These are phyloP conservation scores for Globisporangium acanthophoron DNA, from an alignment of 352 stramenopile genomes.

Conservation along the genomic window DNA sequence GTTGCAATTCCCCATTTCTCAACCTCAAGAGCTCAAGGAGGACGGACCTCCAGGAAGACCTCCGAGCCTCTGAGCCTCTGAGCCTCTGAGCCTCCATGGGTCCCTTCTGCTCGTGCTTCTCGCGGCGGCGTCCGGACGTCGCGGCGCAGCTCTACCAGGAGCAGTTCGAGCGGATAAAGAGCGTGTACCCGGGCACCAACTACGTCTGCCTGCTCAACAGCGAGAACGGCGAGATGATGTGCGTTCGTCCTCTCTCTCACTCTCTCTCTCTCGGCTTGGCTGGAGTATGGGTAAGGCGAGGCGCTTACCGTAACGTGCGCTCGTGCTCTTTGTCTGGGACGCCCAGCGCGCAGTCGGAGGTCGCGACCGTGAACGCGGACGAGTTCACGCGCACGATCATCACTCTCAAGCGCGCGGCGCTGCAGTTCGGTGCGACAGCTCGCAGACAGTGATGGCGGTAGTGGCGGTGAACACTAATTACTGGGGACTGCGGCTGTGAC, in stretches of 20 bases:
- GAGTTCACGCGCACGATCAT: slow-evolving; percentile 76
- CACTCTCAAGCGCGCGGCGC: slow-evolving; percentile 67
- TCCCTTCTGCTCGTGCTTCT: slow-evolving; percentile 68
- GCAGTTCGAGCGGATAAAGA: slow-evolving; percentile 72
- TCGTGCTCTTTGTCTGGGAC: background rate
- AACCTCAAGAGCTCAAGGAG: background rate
- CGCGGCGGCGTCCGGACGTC: slow-evolving; percentile 51
- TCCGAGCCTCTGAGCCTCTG: too few species aligned
- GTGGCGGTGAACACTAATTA: too few species aligned
- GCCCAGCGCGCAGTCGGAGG: slow-evolving; percentile 62
- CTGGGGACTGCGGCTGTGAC: background rate
- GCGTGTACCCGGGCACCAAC: slow-evolving; percentile 68
- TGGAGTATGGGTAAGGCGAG: too few species aligned
- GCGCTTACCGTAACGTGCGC: background rate
- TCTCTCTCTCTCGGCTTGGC: too few species aligned
- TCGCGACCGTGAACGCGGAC: slow-evolving; percentile 57
- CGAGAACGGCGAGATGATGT: slow-evolving; percentile 79
- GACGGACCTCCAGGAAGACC: too few species aligned
- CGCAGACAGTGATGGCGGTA: too few species aligned
- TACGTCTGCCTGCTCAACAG: slow-evolving; percentile 80
- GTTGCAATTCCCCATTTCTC: slow-evolving; percentile 2
- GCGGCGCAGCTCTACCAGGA: slow-evolving; percentile 54
- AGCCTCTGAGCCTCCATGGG: slow-evolving; percentile 19
- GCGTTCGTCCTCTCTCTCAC: slow-evolving; percentile 12
- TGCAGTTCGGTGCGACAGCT: slow-evolving; percentile 65